Evolutionary conservation across 2,329 filamentous ascomycete species (phyloP).

Genomic region (Fusarium verticillioides): DNA sequence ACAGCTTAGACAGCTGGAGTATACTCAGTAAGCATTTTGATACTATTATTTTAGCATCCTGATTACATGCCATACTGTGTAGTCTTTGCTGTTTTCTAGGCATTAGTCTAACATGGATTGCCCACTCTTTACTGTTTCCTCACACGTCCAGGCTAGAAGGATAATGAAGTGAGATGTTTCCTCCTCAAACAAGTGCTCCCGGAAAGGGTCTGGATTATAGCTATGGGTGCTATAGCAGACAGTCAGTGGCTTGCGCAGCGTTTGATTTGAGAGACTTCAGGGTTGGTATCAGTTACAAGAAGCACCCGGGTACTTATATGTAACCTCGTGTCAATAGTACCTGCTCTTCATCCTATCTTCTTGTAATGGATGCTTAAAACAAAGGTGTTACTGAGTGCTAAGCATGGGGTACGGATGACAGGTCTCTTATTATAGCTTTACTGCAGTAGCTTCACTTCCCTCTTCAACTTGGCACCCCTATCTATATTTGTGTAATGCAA

Average conservation of each 20-base stretch:
- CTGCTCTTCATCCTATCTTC: not conserved
- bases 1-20: not conserved
- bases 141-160: not conserved
- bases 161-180: slow-evolving; percentile 14
- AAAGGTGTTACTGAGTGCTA: slow-evolving; percentile 1
- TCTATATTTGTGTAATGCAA: not conserved
- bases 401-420: slow-evolving; percentile 20
- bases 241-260: not conserved
- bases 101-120: not conserved
- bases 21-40: not conserved
- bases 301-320: not conserved
- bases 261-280: slow-evolving; percentile 4
- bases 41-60: too few species aligned
- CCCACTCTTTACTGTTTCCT: not conserved
- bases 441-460: not conserved
- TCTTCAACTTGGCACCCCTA: not conserved
- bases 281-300: not conserved
- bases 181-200: slow-evolving; percentile 10
- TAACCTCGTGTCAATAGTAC: not conserved
- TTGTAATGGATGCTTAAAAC: slow-evolving; percentile 6
- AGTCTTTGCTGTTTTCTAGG: not conserved
- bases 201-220: not conserved
- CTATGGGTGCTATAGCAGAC: slow-evolving; percentile 12
- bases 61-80: not conserved
- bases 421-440: slow-evolving; percentile 9